phyloP scores from a whole-genome alignment of 2,329 filamentous ascomycete genomes.

The Coniochaeta sp. region DNA sequence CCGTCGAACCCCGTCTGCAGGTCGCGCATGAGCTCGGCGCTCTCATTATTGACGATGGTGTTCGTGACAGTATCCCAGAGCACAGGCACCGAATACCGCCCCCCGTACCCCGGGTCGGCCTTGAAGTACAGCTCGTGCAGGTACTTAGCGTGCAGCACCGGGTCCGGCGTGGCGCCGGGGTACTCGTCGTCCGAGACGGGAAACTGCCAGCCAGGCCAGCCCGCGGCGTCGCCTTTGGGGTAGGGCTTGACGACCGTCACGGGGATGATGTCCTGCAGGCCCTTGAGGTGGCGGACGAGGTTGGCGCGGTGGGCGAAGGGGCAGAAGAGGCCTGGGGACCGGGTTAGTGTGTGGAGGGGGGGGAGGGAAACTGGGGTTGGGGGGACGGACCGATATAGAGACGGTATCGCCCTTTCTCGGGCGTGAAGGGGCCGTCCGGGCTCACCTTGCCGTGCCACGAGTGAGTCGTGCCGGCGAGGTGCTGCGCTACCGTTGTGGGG shows the following conservation, averaged over 20 bases:
- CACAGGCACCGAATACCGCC: constrained; percentile 52
- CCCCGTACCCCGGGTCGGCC: constrained; percentile 52
- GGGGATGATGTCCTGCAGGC: constrained; percentile 44
- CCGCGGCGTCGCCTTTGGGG: constrained; percentile 56
- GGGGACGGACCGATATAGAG: constrained; percentile 20
- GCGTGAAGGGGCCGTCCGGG: constrained; percentile 14
- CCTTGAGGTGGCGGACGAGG: constrained; percentile 49
- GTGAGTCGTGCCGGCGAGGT: constrained; percentile 11
- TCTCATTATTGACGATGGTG: constrained; percentile 56
- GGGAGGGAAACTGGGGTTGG: not conserved
- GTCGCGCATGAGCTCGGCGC: constrained; percentile 48
- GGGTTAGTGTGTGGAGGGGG: constrained; percentile 8
- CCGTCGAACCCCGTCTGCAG: constrained; percentile 49
- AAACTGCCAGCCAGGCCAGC: constrained; percentile 59
- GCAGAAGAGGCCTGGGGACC: constrained; percentile 49
- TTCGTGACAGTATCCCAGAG: constrained; percentile 53
- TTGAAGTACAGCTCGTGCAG: constrained; percentile 57
- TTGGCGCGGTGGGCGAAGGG: constrained; percentile 57
- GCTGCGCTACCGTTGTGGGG: constrained; percentile 10
- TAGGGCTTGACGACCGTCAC: constrained; percentile 57
- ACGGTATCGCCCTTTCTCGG: constrained; percentile 17
- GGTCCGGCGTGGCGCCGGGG: constrained; percentile 51
- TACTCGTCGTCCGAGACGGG: constrained; percentile 44
- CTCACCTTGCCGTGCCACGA: constrained; percentile 20
- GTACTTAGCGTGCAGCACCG: constrained; percentile 49